Evolutionary conservation across 495 filamentous ascomycete genomes (phyloP), one percentile per base, ranked within the genome.

Genomic region (Talaromyces nanjingensis): DNA sequence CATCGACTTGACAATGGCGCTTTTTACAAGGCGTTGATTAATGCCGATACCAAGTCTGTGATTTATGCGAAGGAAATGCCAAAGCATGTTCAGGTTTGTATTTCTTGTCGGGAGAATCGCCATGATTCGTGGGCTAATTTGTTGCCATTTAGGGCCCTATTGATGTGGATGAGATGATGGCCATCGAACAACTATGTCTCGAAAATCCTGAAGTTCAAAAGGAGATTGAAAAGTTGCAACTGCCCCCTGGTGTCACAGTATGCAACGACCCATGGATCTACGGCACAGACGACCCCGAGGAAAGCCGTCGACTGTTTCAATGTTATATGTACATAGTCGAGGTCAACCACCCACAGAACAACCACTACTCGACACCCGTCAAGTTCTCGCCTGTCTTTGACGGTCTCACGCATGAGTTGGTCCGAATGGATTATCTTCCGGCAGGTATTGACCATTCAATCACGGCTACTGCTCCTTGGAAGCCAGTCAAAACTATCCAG

Each of bases 301-400:
- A 79, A 47, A 65, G 64, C n/a, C 74, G 76, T 9, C 76, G 76
- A 0, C 54, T 79, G 60, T 74, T 75, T 61, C 77, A 80, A 62
- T 79, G 75, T 66, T 80, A 78, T 65, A 77, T 80, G 73, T 79
- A 79, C 33, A 71, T 79, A 20, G 71, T 77, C 2, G 69, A 66
- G 1, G 66, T 64, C 1, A 72, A 79, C 59, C 76, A 79, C 52
- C 72, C 76, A 2, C 71, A 77, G 59, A 74, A 77, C 65, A 93
- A 92, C 69, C 88, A 93, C 67, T 96, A 96, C 72, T 85, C 90
- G 0, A 81, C 90, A 37, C 91, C 91, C 0, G 81, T 92, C 58
- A 81, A 86, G 37, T 89, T 94, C 67, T 92, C 88, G 5, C 91
- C 91, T 0, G 89, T 94, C 20, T 79, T 96, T 47, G 85, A 87